Base-by-base conservation (phyloP, 2,329 filamentous ascomycete genomes). In the Ceratocystis alfenasii region DNA sequence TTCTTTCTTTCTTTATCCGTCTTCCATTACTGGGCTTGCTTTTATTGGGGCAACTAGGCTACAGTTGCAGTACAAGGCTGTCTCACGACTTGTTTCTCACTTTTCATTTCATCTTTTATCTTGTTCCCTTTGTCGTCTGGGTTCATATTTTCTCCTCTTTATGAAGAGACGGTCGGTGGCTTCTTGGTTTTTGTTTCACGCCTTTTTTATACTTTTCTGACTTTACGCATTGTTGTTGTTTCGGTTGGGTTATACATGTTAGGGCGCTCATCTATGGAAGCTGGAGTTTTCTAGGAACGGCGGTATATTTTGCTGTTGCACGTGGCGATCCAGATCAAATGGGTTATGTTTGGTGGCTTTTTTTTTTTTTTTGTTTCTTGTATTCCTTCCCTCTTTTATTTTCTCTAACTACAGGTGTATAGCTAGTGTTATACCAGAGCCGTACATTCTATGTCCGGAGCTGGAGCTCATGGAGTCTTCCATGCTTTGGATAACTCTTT, bases 71-170 rank as follows among this genome's bases (percentile, higher is more conserved):
- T 57, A 57, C 53, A 57, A 30, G 53, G 28, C 22, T 57, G 53
- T 57, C 53, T 57, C 53, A 64, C 62, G 48, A 36, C 25, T 50
- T 50, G 62, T 36, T 46, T 53, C 48, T 64, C 48, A 20, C 53
- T 64, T 64, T 50, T 41, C 36, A 41, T 63, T 63, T 64, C 10
- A 64, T 41, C 41, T 41, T 57, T 33, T 46, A 64, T 64, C 45
- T 45, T 44, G 17, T 50, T 22, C 25, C 45, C 33, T 64, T 64
- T 64, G 17, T 41, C 36, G 8, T 63, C 44, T 64, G 20, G 48
- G 36, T 57, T 53, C 41, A 30, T 46, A 55, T 57, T 62, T 28
- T 22, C 46, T n/a, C 28, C 25, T n/a, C 30, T 10, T 30, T 3
- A 57, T 30, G 53, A 8, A 57, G 20, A 15, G 28, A 30, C 22